Evolutionary conservation across 2,329 filamentous ascomycete genomes (phyloP).

Genomic region (Westerdykella aurantiaca): DNA sequence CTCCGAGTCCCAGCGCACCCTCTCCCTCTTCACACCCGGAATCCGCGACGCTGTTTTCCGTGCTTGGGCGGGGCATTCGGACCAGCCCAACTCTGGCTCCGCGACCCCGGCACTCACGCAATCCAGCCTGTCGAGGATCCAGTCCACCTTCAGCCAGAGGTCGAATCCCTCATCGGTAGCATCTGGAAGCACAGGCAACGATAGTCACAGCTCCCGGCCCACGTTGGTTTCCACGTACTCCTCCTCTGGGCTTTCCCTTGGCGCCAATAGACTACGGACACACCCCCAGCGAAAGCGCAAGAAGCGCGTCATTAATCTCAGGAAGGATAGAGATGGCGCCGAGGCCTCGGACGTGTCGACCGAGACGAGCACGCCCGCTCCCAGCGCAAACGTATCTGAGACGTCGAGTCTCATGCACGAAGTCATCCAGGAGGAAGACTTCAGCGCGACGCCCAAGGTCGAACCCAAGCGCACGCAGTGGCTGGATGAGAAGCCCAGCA

Average conservation of each 20-base stretch:
- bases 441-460: slow-evolving; percentile 28
- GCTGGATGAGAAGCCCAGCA: slow-evolving; percentile 17
- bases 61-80: slow-evolving; percentile 78
- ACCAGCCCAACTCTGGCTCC: slow-evolving; percentile 55
- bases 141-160: slow-evolving; percentile 47
- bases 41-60: slow-evolving; percentile 86
- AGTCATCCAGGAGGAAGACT: slow-evolving; percentile 31
- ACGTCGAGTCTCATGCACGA: slow-evolving; percentile 43
- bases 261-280: slow-evolving; percentile 55
- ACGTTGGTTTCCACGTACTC: slow-evolving; percentile 60
- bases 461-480: slow-evolving; percentile 18
- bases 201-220: slow-evolving; percentile 55
- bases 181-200: slow-evolving; percentile 44
- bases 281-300: slow-evolving; percentile 70
- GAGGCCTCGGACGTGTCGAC: slow-evolving; percentile 49
- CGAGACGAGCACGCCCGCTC: slow-evolving; percentile 44
- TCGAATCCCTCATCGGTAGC: slow-evolving; percentile 30
- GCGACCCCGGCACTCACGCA: slow-evolving; percentile 40
- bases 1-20: slow-evolving; percentile 80
- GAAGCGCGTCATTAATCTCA: slow-evolving; percentile 73
- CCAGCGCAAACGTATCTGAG: slow-evolving; percentile 53
- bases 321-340: slow-evolving; percentile 53
- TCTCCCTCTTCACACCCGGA: slow-evolving; percentile 87
- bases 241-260: slow-evolving; percentile 56
- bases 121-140: slow-evolving; percentile 43